Evolutionary conservation across 768 basidiomycete genomes (phyloP), one percentile per base, ranked within the genome.

Genomic region (Cystobasidium tubakii): DNA sequence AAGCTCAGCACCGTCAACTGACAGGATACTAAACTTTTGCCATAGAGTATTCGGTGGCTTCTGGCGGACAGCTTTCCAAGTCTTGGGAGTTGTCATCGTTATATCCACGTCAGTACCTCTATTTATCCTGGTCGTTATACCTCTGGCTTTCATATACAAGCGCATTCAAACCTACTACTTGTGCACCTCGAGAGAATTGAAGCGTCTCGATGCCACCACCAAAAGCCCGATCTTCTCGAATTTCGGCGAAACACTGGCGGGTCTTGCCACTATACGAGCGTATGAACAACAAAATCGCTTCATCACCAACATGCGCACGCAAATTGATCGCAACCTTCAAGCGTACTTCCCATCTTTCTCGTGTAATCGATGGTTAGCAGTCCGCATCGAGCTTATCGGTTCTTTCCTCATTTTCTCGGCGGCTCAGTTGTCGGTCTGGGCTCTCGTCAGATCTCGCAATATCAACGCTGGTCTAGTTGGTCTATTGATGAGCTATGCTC

Each of bases 81-180:
- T 80, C 1, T 29, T 76, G 42, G 76, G 78, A 54, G 76, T 78
- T 73, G 36, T 79, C 31, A 65, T 75, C 12, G 77, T 81, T 62
- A 77, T 79, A 50, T 77, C 76, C 78, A 81, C 29, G 42, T 81
- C 70, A 79, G 83, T 71, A 78, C 83, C 75, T 53, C 82, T 50
- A 63, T 84, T 97, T 76, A 90, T 98, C 71, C 86, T 89, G 0
- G 79, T 84, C 44, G 92, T 89, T 79, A 90, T 93, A 81, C 91
- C 92, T 0, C 80, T 95, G 23, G 86, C 86, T 1, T 89, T 87
- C 85, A 86, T 95, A 81, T 95, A 97, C 81, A 79, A 85, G 7
- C 82, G 84, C 42, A 89, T 95, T 31, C 93, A 92, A 85, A 85
- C 90, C 53, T 95, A 95, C 81, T 93, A 93, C 80, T 86, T 93